Evolutionary conservation across 768 basidiomycete genomes (phyloP), one percentile per base, ranked within the genome.

Genomic region (Saitozyma podzolica): DNA sequence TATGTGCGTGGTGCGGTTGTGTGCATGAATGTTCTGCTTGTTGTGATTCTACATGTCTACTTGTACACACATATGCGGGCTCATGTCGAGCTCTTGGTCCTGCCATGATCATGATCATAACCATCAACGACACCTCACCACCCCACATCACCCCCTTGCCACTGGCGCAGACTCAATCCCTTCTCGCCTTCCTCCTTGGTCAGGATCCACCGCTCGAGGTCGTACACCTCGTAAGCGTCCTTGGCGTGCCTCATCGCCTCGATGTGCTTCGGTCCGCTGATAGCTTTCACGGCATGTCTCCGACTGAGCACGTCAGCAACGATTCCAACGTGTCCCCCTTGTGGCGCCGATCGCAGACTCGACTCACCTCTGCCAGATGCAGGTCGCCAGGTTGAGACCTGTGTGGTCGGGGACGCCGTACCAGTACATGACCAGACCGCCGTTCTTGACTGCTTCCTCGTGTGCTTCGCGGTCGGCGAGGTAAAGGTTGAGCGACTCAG

Each of bases 341-440:
- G 4, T 29, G 2, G 45, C 11, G 45, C 13, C 13, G 45, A 2
- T 47, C 45, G 2, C 45, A 3, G 11, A 9, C 2, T 17, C 40
- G 14, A 57, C 56, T 67, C 58, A 64, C 66, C 65, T 67, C 56
- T 78, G 72, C 94, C 95, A 98, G 48, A 98, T 88, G 81, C 94
- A 97, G 16, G 93, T 96, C 8, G 94, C 92, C 58, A 96, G 85
- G 78, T 97, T 97, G 80, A 89, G 82, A 1, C 92, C 87, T 0
- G 89, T 89, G 43, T 82, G 76, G 54, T 84, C 84, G 68, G 93
- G 93, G 40, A 88, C 84, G 9, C 93, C 93, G 69, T 92, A 94
- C 94, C 95, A 97, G 78, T 97, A 97, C 76, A 94, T 82, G 56
- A 96, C 85, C 40, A 97, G 82, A 86, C 79, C 78, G 14, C 80